phyloP scores from a whole-genome alignment of 176 grass and related monocot species.

The Poa pratensis region DNA sequence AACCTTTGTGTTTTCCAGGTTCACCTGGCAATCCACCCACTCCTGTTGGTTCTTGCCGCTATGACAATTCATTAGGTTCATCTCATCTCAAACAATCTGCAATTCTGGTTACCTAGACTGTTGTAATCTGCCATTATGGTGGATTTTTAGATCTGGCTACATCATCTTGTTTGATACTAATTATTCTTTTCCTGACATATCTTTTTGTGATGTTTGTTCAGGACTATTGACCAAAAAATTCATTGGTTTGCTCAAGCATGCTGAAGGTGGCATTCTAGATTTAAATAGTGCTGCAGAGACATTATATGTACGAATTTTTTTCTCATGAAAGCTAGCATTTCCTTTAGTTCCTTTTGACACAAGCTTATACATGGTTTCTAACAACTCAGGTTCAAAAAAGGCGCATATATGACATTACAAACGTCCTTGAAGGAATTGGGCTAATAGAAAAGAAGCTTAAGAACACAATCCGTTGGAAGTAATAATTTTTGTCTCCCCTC shows the following conservation, averaged over 20 bases:
- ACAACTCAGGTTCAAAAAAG: constrained; percentile 81
- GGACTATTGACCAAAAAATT: constrained; percentile 87
- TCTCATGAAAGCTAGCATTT: constrained; percentile 32
- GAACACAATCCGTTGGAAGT: constrained; percentile 88
- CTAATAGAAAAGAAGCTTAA: constrained; percentile 95
- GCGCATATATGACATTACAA: constrained; percentile 97
- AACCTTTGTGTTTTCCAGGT: constrained; percentile 49
- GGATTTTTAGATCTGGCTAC: constrained; percentile 16
- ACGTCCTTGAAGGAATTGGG: constrained; percentile 97
- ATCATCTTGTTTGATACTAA: constrained; percentile 44
- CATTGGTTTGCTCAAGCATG: constrained; percentile 77
- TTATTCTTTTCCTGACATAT: constrained; percentile 31
- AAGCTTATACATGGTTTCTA: constrained; percentile 40
- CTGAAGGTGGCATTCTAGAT: constrained; percentile 83
- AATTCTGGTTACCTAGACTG: constrained; percentile 13
- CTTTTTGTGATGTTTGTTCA: constrained; percentile 44
- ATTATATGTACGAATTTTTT: constrained; percentile 53
- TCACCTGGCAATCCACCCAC: constrained; percentile 74
- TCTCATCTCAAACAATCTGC: constrained; percentile 32
- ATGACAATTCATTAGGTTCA: constrained; percentile 88
- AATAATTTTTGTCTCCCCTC: constrained; percentile 44
- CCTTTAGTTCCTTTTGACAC: constrained; percentile 29
- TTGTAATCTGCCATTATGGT: neutral
- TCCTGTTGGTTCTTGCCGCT: constrained; percentile 63
- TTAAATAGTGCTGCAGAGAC: constrained; percentile 79